A percentile compares a stretch with the other conserved stretches of the same genome.
phyloP scores from a whole-genome alignment of 2,329 filamentous ascomycete species.

The Penicillium sp. region DNA sequence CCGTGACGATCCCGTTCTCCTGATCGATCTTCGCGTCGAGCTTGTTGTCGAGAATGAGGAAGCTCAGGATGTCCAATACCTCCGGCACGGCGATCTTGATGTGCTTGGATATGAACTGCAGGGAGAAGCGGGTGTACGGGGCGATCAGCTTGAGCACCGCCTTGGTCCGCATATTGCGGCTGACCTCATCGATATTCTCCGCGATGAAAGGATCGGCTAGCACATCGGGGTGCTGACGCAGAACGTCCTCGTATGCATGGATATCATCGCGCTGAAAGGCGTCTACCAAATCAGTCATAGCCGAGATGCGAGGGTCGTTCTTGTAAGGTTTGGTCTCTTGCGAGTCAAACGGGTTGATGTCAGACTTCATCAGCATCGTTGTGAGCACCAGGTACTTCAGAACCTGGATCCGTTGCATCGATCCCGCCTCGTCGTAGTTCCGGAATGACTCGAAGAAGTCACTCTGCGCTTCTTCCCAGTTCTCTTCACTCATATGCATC shows the following conservation, averaged over 20 bases:
- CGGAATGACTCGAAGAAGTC: constrained; percentile 99
- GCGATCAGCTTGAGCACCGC: constrained; percentile 90
- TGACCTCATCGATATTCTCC: constrained; percentile 98
- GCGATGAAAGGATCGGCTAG: constrained; percentile 93
- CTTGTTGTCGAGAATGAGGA: constrained; percentile 87
- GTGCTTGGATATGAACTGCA: constrained; percentile 84
- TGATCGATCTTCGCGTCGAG: constrained; percentile 89
- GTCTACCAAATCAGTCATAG: constrained; percentile 96
- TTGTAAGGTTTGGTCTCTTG: constrained; percentile 99
- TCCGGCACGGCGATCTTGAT: constrained; percentile 84
- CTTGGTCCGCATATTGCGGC: constrained; percentile 96
- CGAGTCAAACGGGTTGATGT: constrained; percentile 98
- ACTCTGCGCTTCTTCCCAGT: constrained; percentile 95
- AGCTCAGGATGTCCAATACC: constrained; percentile 93
- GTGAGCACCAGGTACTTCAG: constrained; percentile 95
- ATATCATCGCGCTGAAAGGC: constrained; percentile 97
- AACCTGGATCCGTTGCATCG: constrained; percentile 93
- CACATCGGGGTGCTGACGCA: constrained; percentile 86
- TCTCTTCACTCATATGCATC: constrained; percentile 99
- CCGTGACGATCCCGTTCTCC: constrained; percentile 79
- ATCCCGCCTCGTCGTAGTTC: constrained; percentile 98
- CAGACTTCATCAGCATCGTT: constrained; percentile 97
- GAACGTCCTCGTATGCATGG: constrained; percentile 83
- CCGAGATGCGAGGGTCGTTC: constrained; percentile 89
- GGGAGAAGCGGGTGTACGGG: constrained; percentile 89